phyloP scores from a whole-genome alignment of 495 filamentous ascomycete genomes.

The Staphylotrichum longicolle region DNA sequence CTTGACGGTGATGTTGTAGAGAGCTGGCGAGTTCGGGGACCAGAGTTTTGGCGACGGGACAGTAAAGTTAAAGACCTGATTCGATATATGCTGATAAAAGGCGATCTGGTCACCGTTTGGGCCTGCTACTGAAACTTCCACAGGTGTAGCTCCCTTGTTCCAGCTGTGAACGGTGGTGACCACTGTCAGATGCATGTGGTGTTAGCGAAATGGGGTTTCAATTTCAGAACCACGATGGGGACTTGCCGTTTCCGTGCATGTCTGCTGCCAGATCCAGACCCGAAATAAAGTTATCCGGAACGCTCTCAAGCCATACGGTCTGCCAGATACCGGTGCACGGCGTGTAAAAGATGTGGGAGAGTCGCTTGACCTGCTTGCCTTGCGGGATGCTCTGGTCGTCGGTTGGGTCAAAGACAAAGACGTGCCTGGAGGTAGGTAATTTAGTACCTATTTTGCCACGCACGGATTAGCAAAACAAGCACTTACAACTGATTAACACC shows the following conservation, averaged over 20 bases:
- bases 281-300: slow-evolving; percentile 53
- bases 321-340: slow-evolving; percentile 72
- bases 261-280: slow-evolving; percentile 55
- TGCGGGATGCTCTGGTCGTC: slow-evolving; percentile 59
- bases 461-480: too few relatives aligned
- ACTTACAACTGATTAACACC: slow-evolving; percentile 55
- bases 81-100: slow-evolving; percentile 35
- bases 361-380: slow-evolving; percentile 60
- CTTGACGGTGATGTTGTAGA: slow-evolving; percentile 61
- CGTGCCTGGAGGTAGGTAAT: slow-evolving; percentile 43
- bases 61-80: slow-evolving; percentile 51
- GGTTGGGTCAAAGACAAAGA: slow-evolving; percentile 65
- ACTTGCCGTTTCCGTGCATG: slow-evolving; percentile 58
- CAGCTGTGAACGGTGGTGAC: slow-evolving; percentile 49
- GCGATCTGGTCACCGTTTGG: slow-evolving; percentile 35
- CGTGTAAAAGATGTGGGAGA: slow-evolving; percentile 66
- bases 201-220: slow-evolving; percentile 13
- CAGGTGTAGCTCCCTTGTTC: slow-evolving; percentile 28
- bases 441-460: not conserved
- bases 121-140: slow-evolving; percentile 47
- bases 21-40: slow-evolving; percentile 58
- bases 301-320: slow-evolving; percentile 64
- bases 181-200: slow-evolving; percentile 42
- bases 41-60: slow-evolving; percentile 54
- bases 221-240: not conserved